Base-by-base conservation (phyloP, 2,329 filamentous ascomycete genomes). In the Fusarium graminum region DNA sequence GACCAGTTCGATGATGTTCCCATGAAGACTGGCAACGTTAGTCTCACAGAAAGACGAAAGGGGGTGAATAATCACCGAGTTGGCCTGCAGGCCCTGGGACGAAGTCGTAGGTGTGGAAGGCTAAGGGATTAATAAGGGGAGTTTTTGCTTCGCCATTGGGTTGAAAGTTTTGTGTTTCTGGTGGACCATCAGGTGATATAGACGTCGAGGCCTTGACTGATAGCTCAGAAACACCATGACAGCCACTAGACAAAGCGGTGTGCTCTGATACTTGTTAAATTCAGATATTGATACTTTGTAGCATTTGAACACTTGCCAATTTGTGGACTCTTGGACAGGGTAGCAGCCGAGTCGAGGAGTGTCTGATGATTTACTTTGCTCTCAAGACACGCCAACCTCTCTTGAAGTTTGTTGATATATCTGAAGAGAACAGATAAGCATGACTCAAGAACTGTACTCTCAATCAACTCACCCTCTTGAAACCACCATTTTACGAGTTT, bases 1-100 rank as follows among this genome's bases (percentile, higher is more conserved):
- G 65, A 69, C 65, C 65, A 68, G 7, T 69, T 68, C 2, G 65
- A 68, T 1, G 66, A 68, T 9, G 57, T 68, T 4, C 65, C 66
- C 66, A 68, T 68, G 12, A 68, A 69, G 4, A 67, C 65, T 68
- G 7, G 14, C 5, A 1, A 10, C 7, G 22, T 67, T 9, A 67
- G 17, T 9, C 2, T 17, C 4, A 6, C 25, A 13, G 4, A 32
- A 19, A 47, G 17, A 36, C 4, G 13, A 17, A 19, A 7, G 22
- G 25, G 7, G 17, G 11, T 9, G 39, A 12, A n/a, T 3, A 38
- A 54, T 52, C 25, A 68, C 65, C 26, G 17, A 57, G 47, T 29
- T 52, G 36, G 1, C 62, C 57, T 22, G 45, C 59, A 10, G 51
- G 43, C 3, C 65, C 67, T 9, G 65, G 65, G 19, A 68, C 57